A percentile compares a stretch with the other conserved stretches of the same genome.
Conservation (phyloP, 2,329 filamentous ascomycete genomes). For the Corinectria fuckeliana region DNA sequence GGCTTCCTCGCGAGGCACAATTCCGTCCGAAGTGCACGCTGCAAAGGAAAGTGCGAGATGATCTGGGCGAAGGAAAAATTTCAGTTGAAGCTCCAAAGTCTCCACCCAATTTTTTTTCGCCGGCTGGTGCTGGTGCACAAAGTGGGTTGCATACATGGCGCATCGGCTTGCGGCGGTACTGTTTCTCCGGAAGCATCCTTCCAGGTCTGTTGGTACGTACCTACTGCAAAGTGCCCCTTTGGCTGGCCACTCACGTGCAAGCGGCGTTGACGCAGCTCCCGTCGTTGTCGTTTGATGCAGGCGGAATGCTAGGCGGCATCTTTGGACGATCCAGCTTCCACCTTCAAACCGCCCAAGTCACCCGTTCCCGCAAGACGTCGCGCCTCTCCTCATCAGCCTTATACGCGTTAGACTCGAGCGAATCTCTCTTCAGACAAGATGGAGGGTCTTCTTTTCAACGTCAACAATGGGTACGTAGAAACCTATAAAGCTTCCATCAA, state of each 20-base stretch:
- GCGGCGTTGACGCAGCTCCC: slow-evolving; percentile 31
- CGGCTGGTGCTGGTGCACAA: slow-evolving; percentile 33
- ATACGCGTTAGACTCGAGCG: slow-evolving; percentile 6
- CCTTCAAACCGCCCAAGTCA: slow-evolving; percentile 4
- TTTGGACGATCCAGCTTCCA: slow-evolving; percentile 31
- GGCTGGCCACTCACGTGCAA: slow-evolving; percentile 39
- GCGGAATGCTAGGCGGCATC: slow-evolving; percentile 38
- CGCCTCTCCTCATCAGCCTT: slow-evolving; percentile 5
- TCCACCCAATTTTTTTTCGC: slow-evolving; percentile 49
- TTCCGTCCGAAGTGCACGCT: slow-evolving; percentile 46
- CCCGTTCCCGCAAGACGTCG: slow-evolving; percentile 19
- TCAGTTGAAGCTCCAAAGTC: slow-evolving; percentile 46
- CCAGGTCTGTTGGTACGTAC: slow-evolving; percentile 24
- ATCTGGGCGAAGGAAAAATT: slow-evolving; percentile 50
- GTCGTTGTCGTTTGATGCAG: slow-evolving; percentile 20
- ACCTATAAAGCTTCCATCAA: slow-evolving; percentile 10
- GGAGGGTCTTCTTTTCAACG: slow-evolving; percentile 95
- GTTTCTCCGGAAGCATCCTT: slow-evolving; percentile 31
- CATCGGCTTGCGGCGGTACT: slow-evolving; percentile 34
- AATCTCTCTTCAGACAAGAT: slow-evolving; percentile 55
- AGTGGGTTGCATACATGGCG: slow-evolving; percentile 36
- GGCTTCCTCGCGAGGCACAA: slow-evolving; percentile 47
- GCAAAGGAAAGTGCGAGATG: slow-evolving; percentile 43
- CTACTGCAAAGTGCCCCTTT: neutral
- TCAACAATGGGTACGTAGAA: slow-evolving; percentile 79